A percentile compares a stretch with the other conserved stretches of the same genome.
Conservation (phyloP, 768 basidiomycete species). For the Chlorophyllum brunneum region DNA sequence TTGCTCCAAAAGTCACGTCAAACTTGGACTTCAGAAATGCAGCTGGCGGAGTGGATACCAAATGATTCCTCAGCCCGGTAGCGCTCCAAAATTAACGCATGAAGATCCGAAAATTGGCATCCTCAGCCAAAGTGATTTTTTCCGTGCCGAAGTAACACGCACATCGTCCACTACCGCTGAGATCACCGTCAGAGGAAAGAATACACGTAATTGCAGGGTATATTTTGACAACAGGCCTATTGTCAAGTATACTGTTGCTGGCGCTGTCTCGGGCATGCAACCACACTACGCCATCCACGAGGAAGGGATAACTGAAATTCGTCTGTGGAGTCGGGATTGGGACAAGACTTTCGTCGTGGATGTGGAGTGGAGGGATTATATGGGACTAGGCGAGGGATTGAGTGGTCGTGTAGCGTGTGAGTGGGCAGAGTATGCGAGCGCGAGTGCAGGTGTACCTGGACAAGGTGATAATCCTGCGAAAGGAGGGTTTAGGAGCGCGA, state of each 20-base stretch:
- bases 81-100: constrained; percentile 8
- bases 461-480: constrained; percentile 35
- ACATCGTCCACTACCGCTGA: constrained; percentile 40
- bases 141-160: constrained; percentile 39
- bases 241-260: constrained; percentile 35
- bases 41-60: constrained; percentile 37
- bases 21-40: constrained; percentile 43
- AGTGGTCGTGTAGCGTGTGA: constrained; percentile 54
- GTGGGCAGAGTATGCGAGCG: constrained; percentile 68
- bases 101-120: neutral
- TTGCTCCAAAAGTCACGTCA: constrained; percentile 24
- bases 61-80: constrained; percentile 35
- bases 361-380: constrained; percentile 40
- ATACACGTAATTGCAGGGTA: constrained; percentile 62
- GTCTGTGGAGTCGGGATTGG: constrained; percentile 64
- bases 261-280: constrained; percentile 34
- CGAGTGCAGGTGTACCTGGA: constrained; percentile 21
- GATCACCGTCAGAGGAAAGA: constrained; percentile 48
- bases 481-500: constrained; percentile 21
- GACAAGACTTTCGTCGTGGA: constrained; percentile 49
- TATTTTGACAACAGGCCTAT: constrained; percentile 46
- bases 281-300: constrained; percentile 34
- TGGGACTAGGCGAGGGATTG: constrained; percentile 13
- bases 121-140: constrained; percentile 2
- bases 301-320: constrained; percentile 30